Evolutionary conservation across 768 basidiomycete genomes (phyloP).

Genomic region (Mycena alexandri): DNA sequence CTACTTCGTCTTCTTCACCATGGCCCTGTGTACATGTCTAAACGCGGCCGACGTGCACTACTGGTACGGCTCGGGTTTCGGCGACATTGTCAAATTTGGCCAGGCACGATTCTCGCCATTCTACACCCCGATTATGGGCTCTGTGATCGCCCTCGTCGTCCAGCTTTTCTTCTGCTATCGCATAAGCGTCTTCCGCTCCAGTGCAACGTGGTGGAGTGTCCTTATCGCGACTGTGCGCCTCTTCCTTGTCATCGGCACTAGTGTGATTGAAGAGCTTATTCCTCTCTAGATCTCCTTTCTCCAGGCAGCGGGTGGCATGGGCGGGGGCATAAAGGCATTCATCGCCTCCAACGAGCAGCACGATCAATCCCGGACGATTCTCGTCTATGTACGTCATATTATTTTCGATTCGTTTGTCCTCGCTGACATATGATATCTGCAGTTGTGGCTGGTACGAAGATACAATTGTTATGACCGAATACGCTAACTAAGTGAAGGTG

Average conservation of each 20-base stretch:
- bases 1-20: conserved; percentile 41
- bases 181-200: conserved; percentile 41
- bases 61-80: conserved; percentile 47
- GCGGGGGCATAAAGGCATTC: conserved; percentile 30
- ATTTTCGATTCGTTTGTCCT: not conserved
- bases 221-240: conserved; percentile 33
- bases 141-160: conserved; percentile 42
- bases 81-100: conserved; percentile 41
- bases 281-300: conserved; percentile 30
- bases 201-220: conserved; percentile 23
- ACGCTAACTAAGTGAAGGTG: not conserved
- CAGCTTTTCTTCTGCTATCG: conserved; percentile 50
- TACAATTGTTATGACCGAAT: no score
- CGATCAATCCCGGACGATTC: conserved; percentile 8
- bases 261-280: not conserved
- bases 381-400: conserved; percentile 33
- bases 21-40: conserved; percentile 42
- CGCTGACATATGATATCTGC: not conserved
- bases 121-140: conserved; percentile 44
- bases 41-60: conserved; percentile 43
- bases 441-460: conserved; percentile 41
- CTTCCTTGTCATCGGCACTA: not conserved
- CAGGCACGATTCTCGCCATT: conserved; percentile 41
- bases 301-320: conserved; percentile 38
- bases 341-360: conserved; percentile 28